Evolutionary conservation across 805 yeast genomes (phyloP).

Genomic region (Pichia phayaonensis): DNA sequence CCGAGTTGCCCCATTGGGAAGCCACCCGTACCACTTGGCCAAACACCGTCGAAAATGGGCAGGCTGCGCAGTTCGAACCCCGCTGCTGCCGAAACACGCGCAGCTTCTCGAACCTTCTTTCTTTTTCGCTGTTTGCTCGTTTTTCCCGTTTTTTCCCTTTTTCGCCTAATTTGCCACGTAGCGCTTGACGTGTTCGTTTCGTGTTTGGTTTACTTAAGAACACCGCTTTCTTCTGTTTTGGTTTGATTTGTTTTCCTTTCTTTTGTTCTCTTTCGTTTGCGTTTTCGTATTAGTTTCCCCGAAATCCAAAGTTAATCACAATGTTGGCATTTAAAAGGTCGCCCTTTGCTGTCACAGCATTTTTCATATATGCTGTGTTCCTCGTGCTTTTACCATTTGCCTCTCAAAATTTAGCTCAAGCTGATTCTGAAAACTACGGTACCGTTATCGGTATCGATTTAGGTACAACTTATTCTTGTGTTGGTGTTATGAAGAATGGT

Average conservation of each 20-base stretch:
- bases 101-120: background rate
- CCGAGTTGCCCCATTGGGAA: background rate
- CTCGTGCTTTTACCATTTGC: constrained; percentile 24
- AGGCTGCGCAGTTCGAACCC: background rate
- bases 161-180: background rate
- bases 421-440: constrained; percentile 27
- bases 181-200: background rate
- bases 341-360: constrained; percentile 22
- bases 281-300: too few species aligned
- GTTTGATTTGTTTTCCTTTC: background rate
- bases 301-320: background rate
- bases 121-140: too few species aligned
- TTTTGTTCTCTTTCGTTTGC: background rate
- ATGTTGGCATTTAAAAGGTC: constrained; percentile 21
- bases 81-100: background rate
- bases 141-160: background rate
- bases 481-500: constrained; percentile 53
- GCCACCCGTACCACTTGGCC: background rate
- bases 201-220: background rate
- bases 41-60: background rate
- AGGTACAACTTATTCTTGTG: constrained; percentile 98
- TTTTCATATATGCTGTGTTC: constrained; percentile 23
- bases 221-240: background rate
- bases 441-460: constrained; percentile 84
- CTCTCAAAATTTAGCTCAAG: constrained; percentile 21